Percentiles rank a stretch among this genome's conserved stretches.
Conservation (phyloP, 2,329 filamentous ascomycete genomes). For the Lasiodiplodia gonubiensis region DNA sequence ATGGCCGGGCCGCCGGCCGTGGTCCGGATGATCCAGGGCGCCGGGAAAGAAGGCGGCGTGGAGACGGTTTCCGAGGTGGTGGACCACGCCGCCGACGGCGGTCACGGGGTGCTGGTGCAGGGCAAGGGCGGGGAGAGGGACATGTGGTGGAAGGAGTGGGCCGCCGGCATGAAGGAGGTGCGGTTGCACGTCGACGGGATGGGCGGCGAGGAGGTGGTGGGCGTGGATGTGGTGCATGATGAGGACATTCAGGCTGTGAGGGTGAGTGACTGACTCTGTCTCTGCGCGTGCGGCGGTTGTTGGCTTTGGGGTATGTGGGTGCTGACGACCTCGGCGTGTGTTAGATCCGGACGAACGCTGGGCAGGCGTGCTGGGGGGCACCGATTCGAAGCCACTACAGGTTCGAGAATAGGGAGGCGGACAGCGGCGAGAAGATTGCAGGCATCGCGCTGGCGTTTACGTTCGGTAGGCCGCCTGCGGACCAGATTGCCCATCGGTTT, state of each 20-base stretch:
- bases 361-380: constrained; percentile 31
- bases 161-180: not conserved
- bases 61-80: too few species aligned
- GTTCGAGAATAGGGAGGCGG: constrained; percentile 5
- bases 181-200: constrained; percentile 32
- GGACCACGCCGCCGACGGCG: not conserved
- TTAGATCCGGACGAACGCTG: constrained; percentile 30
- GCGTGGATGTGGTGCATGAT: constrained; percentile 30
- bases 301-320: not conserved
- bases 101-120: too few species aligned
- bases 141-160: constrained; percentile 6
- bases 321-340: not conserved
- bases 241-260: constrained; percentile 30
- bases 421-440: constrained; percentile 23
- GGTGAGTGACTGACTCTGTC: not conserved
- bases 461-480: not conserved
- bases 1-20: not conserved
- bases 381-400: too few species aligned
- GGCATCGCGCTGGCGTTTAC: constrained; percentile 23
- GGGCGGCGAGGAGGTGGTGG: constrained; percentile 34
- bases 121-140: not conserved
- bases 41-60: not conserved
- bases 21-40: not conserved
- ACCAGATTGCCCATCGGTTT: not conserved
- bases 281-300: too few species aligned